Evolutionary conservation across 1,284 basidiomycete species (phyloP).

Genomic region (Butyriboletus pseudospeciosus): DNA sequence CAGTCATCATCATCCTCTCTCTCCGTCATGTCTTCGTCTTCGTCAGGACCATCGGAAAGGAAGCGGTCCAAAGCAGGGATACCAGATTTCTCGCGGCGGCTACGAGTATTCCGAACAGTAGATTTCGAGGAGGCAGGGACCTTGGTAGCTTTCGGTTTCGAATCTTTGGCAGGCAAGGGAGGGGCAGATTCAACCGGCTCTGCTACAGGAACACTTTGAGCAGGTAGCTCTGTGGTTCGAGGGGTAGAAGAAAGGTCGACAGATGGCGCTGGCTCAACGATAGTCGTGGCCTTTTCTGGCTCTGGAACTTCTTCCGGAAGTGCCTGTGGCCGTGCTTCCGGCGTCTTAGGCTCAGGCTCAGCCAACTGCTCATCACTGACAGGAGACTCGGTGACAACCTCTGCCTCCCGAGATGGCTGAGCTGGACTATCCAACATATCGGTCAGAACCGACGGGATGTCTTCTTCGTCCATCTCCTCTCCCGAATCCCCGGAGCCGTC

Average conservation of each 20-base stretch:
- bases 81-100: slow-evolving; percentile 70
- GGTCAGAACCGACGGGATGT: slow-evolving; percentile 23
- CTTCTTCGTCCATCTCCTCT: slow-evolving; percentile 39
- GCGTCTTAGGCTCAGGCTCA: slow-evolving; percentile 64
- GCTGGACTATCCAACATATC: slow-evolving; percentile 22
- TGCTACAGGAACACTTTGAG: neutral
- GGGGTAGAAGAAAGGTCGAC: slow-evolving; percentile 19
- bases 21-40: slow-evolving; percentile 49
- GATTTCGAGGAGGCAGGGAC: slow-evolving; percentile 22
- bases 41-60: slow-evolving; percentile 55
- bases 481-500: slow-evolving; percentile 46
- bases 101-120: slow-evolving; percentile 29
- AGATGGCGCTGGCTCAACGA: slow-evolving; percentile 20
- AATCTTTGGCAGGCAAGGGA: slow-evolving; percentile 27
- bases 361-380: slow-evolving; percentile 30
- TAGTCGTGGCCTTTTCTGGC: slow-evolving; percentile 8
- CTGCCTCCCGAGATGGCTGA: slow-evolving; percentile 21
- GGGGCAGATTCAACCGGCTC: slow-evolving; percentile 22
- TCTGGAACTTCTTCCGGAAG: slow-evolving; percentile 37
- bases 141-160: slow-evolving; percentile 33
- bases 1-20: slow-evolving; percentile 77
- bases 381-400: slow-evolving; percentile 27
- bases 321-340: slow-evolving; percentile 56
- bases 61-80: slow-evolving; percentile 69
- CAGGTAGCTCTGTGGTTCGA: slow-evolving; percentile 10